Evolutionary conservation across 2,329 filamentous ascomycete species (phyloP), one percentile per base, ranked within the genome.

Genomic region (Drechslerella coelobrocha): DNA sequence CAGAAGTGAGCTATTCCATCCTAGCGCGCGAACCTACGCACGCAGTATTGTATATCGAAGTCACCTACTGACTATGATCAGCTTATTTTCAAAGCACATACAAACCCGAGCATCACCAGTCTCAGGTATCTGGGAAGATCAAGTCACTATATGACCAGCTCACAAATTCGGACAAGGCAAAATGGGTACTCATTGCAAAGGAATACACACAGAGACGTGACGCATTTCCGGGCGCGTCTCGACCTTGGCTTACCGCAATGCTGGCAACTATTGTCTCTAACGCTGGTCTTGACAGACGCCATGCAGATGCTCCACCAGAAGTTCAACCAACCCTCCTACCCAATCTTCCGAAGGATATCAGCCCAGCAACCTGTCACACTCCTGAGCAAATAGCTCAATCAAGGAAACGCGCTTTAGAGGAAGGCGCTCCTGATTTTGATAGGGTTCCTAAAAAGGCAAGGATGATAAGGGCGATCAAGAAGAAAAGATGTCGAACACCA

Each of bases 81-180:
- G 61, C 26, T 10, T 59, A 53, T 26, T 26, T 39, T 5, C 53
- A 66, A 53, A 53, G 8, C 14, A 31, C 26, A n/a, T 52, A 57
- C 26, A 52, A 53, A 21, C 23, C 61, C 2, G n/a, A 19, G 9
- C 53, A 59, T 21, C 53, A 66, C 26, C 53, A 53, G 27, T 59
- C 61, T 12, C 19, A 52, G 21, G 53, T 59, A 1, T 66, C 61
- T 12, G 37, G 31, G 4, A 66, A 57, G 17, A 66, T 66, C 6
- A 59, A 66, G 14, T 17, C 17, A 14, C 26, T 66, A 6, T 66
- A 59, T 26, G 53, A 59, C 8, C 5, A n/a, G 2, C 12, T 59
- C 31, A 17, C 53, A 2, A 14, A 45, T 14, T 45, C 51, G 2
- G 53, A 59, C 2, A 66, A 66, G 21, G 45, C 10, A 0, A 59